Conservation (phyloP, 2,329 filamentous ascomycete genomes). For the Aspergillus bombycis region DNA sequence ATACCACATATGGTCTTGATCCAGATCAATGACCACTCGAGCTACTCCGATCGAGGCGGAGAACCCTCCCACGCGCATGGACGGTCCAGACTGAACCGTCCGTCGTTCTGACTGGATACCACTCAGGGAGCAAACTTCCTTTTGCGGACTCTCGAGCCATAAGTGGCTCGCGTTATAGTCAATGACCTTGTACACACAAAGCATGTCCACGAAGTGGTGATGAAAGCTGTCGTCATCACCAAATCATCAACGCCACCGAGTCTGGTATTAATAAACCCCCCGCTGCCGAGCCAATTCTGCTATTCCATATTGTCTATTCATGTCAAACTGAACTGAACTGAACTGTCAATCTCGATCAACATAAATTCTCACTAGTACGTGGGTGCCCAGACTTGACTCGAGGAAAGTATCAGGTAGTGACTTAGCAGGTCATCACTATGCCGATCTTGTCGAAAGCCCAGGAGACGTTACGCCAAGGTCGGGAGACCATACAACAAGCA, state of each 20-base stretch:
- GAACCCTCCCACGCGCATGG: slow-evolving; percentile 1
- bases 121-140: neutral
- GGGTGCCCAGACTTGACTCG: neutral
- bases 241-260: slow-evolving; percentile 33
- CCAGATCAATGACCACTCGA: neutral
- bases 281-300: neutral
- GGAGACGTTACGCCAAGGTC: slow-evolving; percentile 3
- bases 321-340: neutral
- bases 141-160: slow-evolving; percentile 5
- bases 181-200: slow-evolving; percentile 17
- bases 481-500: slow-evolving; percentile 13
- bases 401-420: neutral
- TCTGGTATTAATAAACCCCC: slow-evolving; percentile 8
- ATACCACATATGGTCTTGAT: neutral
- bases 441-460: neutral
- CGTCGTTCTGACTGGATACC: neutral
- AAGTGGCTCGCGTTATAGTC: slow-evolving; percentile 15
- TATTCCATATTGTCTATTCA: neutral
- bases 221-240: slow-evolving; percentile 35
- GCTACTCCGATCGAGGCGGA: neutral
- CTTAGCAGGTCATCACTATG: neutral
- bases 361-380: neutral
- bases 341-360: neutral
- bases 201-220: slow-evolving; percentile 14
- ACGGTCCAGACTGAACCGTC: neutral